phyloP scores from a whole-genome alignment of 345 rosid species.

The Barbarea vulgaris region DNA sequence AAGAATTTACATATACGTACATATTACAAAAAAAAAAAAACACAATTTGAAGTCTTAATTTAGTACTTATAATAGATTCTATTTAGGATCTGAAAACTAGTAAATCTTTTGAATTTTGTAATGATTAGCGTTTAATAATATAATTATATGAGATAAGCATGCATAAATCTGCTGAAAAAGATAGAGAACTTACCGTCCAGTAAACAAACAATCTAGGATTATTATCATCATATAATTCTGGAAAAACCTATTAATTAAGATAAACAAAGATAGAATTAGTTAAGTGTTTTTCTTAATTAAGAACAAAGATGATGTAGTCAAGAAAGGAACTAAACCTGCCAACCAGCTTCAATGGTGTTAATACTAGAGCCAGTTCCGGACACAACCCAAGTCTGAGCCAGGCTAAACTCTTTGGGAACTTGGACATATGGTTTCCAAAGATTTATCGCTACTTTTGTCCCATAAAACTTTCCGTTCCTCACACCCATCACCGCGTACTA shows the following conservation, averaged over 20 bases:
- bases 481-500: slow-evolving; percentile 59
- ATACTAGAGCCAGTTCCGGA: slow-evolving; percentile 58
- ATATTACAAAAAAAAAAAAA: no score
- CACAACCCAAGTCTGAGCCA: slow-evolving; percentile 65
- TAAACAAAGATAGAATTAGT: no score
- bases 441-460: slow-evolving; percentile 57
- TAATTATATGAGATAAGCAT: not conserved
- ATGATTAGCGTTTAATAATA: not conserved
- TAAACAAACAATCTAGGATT: slow-evolving; percentile 68
- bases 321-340: slow-evolving; percentile 54
- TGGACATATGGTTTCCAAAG: slow-evolving; percentile 69
- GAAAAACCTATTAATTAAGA: slow-evolving; percentile 52
- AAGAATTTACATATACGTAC: no score
- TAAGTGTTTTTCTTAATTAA: not conserved
- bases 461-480: slow-evolving; percentile 55
- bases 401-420: slow-evolving; percentile 59
- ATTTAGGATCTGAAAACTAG: not conserved
- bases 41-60: no score
- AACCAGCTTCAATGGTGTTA: slow-evolving; percentile 73
- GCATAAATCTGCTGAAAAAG: not conserved
- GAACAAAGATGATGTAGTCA: not conserved
- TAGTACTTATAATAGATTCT: not conserved
- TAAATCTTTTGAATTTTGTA: not conserved
- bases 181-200: slow-evolving; percentile 61
- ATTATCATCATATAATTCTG: slow-evolving; percentile 62